Percentiles rank a stretch among this genome's conserved stretches.
Conservation (phyloP, 495 filamentous ascomycete genomes). For the Friedmanniomyces endolithicus region DNA sequence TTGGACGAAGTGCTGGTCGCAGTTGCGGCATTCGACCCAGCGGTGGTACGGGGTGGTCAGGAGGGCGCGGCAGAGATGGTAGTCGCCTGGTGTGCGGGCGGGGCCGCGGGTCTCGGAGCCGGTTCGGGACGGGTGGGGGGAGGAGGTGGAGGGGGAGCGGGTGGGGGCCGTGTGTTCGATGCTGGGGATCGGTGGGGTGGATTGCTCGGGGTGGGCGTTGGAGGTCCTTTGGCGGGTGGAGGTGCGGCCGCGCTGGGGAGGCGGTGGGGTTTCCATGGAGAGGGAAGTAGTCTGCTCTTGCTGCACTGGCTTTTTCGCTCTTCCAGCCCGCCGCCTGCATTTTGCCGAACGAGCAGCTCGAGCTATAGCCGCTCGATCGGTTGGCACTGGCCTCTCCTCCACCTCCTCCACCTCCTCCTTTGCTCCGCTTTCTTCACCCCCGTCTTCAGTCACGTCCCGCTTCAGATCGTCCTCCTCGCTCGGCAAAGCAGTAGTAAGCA, state of each 20-base stretch:
- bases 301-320: conserved; percentile 9
- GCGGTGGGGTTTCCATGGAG: neutral
- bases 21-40: conserved; percentile 80
- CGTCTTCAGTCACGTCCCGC: conserved; percentile 4
- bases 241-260: neutral
- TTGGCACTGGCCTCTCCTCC: neutral
- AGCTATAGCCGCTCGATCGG: neutral
- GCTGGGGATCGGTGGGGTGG: conserved; percentile 2
- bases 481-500: conserved; percentile 2
- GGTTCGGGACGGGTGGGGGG: no score
- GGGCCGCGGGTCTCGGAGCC: conserved; percentile 11
- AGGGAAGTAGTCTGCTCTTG: neutral
- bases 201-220: conserved; percentile 22
- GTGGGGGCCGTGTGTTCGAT: conserved; percentile 14
- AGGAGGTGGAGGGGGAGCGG: neutral
- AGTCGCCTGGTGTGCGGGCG: conserved; percentile 29
- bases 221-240: neutral
- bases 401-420: conserved; percentile 6
- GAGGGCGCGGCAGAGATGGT: conserved; percentile 51
- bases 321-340: neutral
- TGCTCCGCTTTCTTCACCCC: neutral
- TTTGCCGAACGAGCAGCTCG: neutral
- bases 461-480: neutral
- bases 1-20: conserved; percentile 70
- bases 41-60: conserved; percentile 61